Evolutionary conservation across 768 basidiomycete species (phyloP).

Genomic region (Trametopsis cervina): DNA sequence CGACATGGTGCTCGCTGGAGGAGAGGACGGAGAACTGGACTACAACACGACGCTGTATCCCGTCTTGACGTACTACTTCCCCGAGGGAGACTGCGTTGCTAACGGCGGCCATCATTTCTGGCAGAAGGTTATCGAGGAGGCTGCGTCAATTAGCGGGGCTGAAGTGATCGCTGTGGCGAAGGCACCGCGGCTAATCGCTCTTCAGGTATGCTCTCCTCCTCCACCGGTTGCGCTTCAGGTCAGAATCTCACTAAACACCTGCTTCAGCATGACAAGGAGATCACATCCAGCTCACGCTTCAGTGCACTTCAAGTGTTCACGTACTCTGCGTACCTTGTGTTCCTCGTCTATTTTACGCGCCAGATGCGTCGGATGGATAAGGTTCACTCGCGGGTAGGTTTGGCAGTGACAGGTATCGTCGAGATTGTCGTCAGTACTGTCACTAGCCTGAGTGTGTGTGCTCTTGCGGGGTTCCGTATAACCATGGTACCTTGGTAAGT

Average conservation of each 20-base stretch:
- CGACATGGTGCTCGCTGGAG: conserved; percentile 72
- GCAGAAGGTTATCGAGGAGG: conserved; percentile 46
- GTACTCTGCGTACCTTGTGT: conserved; percentile 69
- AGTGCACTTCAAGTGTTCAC: conserved; percentile 64
- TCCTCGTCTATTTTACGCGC: conserved; percentile 69
- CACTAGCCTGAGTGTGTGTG: conserved; percentile 89
- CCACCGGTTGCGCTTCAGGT: neutral
- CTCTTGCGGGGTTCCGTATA: conserved; percentile 80
- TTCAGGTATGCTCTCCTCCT: conserved; percentile 33
- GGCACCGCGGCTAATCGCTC: conserved; percentile 37
- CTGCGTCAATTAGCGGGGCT: conserved; percentile 26
- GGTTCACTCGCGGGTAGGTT: conserved; percentile 85
- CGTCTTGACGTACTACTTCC: conserved; percentile 79
- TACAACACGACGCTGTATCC: conserved; percentile 65
- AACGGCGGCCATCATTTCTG: conserved; percentile 57
- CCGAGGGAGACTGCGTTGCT: conserved; percentile 62
- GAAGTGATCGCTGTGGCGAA: conserved; percentile 34
- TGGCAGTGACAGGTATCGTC: conserved; percentile 89
- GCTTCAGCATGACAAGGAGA: conserved; percentile 46
- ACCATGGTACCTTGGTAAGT: conserved; percentile 85
- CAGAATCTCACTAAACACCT: conserved; percentile 22
- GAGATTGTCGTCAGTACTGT: conserved; percentile 91
- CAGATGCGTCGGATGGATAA: conserved; percentile 72
- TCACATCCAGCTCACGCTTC: conserved; percentile 38
- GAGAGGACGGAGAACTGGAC: conserved; percentile 43